Evolutionary conservation across 768 basidiomycete genomes (phyloP).

Genomic region (Xerocomus potaroensis): DNA sequence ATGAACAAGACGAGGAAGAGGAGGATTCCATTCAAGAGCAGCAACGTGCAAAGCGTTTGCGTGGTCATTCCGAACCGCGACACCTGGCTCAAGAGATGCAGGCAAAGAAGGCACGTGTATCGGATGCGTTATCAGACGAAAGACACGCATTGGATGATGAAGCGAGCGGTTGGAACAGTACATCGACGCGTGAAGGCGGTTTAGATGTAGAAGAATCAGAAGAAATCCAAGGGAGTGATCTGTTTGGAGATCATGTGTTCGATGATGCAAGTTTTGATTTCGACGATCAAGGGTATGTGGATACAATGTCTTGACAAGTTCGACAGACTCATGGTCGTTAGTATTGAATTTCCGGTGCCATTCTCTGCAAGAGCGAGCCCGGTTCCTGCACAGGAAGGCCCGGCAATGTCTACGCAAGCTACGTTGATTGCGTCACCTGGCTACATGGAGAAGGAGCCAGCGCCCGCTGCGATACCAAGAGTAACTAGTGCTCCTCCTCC

Average conservation of each 20-base stretch:
- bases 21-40: neutral
- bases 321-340: constrained; percentile 1
- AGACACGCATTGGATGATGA: neutral
- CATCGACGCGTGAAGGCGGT: neutral
- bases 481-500: neutral
- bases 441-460: neutral
- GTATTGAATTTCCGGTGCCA: neutral
- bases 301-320: neutral
- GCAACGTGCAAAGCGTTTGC: constrained; percentile 15
- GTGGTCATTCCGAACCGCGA: constrained; percentile 3
- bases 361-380: neutral
- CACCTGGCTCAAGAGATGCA: neutral
- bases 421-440: constrained; percentile 24
- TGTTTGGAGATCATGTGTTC: constrained; percentile 21
- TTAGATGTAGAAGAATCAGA: neutral
- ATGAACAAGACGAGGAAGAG: constrained; percentile 2
- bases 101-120: constrained; percentile 16
- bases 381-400: constrained; percentile 1
- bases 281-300: constrained; percentile 13
- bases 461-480: neutral
- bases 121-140: neutral
- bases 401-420: constrained; percentile 21
- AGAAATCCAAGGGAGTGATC: constrained; percentile 15
- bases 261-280: neutral
- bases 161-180: neutral